Base-by-base conservation (phyloP, 2,329 filamentous ascomycete species). In the Ceratocystis ficicola region DNA sequence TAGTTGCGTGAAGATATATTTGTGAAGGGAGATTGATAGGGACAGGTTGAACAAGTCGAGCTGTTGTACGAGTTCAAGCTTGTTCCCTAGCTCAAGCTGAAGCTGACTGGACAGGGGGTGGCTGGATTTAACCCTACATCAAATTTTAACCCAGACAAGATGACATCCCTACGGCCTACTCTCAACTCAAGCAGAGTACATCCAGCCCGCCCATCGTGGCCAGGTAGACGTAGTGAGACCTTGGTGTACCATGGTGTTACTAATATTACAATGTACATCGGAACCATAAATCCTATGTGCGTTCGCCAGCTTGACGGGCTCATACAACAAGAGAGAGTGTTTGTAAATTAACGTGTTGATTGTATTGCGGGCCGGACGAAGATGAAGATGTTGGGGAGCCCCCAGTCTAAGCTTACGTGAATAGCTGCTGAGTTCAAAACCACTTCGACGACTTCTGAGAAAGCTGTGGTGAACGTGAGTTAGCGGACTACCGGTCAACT, bases 391-490 rank as follows among this genome's bases (percentile, higher is more conserved):
- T 41, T 41, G 1, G 10, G 3, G 36, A 41, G 36, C 3, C 12
- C 10, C 10, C 36, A 15, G 36, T 12, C 36, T 41, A 15, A 41
- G 36, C 36, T 10, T 12, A 15, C 1, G 36, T 32, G 28, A 32
- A 52, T 20, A 30, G 30, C 25, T 59, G 32, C 12, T 36, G 5
- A 4, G 28, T 12, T 61, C 46, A 67, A 12, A 65, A 55, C 60
- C 63, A 63, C 50, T 65, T 67, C n/a, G 61, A 55, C 25, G 63
- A 52, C 50, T 65, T 67, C 30, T 67, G 59, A 20, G 46, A 59
- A 44, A 67, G 66, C 66, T 67, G 12, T 55, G 20, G 25, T 17
- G n/a, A 44, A 41, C 15, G 46, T 7, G 46, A 30, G 65, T 62
- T 17, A 65, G 32, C 48, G 50, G 52, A 55, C 15, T 15, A 1